Base-by-base conservation (phyloP, 108 stramenopile genomes). In the Skeletonema grethae region DNA sequence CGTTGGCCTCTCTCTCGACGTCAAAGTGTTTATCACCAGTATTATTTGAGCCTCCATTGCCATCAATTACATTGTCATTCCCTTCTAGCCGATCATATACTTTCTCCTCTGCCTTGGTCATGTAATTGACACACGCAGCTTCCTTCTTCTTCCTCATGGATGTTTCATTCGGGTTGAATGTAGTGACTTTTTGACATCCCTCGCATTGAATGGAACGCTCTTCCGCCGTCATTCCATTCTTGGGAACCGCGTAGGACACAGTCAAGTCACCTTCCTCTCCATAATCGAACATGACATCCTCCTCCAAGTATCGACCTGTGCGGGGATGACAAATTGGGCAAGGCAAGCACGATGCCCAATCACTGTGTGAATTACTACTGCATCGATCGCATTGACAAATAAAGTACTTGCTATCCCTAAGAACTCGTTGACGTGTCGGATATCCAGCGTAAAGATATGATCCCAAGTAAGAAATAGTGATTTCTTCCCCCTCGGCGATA, bases 231-330 rank as follows among this genome's bases (percentile, higher is more conserved):
- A 72, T 41, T 32, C 65, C 68, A 55, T 77, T 78, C 6, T 72
- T 35, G 3, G 77, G 62, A 18, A 67, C 57, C 15, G 80, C 73
- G 56, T 94, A 94, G 15, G 70, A 55, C 13, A 91, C 65, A 15
- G 61, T 65, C 41, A 78, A 50, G 12, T 61, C 63, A 13, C 35
- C 36, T 58, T 16, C 53, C 2, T 58, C 77, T 12, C 87, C 88
- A 45, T 94, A 90, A 58, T 94, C 93, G 55, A 89, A 94, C 76
- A 88, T 87, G 22, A 83, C 78, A 57, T 91, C 90, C 70, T 91
- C 93, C 35, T 94, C 90, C 39, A 94, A 62, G 32, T 86, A 88
- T 46, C 84, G 70, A 57, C 85, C 82, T 13, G 62, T 63, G 16
- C 93, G 76, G 20, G 87, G 88, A 63, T 94, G 90, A 65, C 84